phyloP scores from a whole-genome alignment of 306 rosid genomes.

The Prinsepia uniflora region DNA sequence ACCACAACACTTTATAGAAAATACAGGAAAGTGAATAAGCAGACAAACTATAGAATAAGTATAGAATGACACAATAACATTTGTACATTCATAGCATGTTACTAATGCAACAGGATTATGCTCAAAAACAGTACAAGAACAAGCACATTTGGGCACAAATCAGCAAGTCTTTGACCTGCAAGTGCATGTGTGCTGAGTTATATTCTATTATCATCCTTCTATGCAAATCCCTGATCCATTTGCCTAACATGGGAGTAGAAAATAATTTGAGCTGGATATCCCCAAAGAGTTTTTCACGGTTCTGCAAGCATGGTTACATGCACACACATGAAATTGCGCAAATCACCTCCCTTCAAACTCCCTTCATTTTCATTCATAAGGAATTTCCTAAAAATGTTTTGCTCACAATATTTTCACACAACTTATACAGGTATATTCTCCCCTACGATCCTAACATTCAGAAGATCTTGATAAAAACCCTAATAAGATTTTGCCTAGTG shows the following conservation, averaged over 20 bases:
- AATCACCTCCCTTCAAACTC: background rate
- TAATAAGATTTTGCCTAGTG: background rate
- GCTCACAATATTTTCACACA: background rate
- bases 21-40: background rate
- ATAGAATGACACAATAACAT: background rate
- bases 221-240: background rate
- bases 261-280: background rate
- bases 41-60: background rate
- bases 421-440: background rate
- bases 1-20: background rate
- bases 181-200: background rate
- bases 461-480: background rate
- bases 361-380: background rate
- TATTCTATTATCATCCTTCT: background rate
- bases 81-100: background rate
- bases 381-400: background rate
- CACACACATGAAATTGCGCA: background rate
- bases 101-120: background rate
- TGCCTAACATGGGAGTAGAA: background rate
- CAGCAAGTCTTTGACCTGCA: background rate
- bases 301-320: background rate
- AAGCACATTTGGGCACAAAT: background rate
- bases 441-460: background rate
- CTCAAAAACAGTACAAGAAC: background rate
- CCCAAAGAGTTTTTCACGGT: background rate